Conservation (phyloP, 2,329 filamentous ascomycete genomes). For the Ceratocystis cubensis region DNA sequence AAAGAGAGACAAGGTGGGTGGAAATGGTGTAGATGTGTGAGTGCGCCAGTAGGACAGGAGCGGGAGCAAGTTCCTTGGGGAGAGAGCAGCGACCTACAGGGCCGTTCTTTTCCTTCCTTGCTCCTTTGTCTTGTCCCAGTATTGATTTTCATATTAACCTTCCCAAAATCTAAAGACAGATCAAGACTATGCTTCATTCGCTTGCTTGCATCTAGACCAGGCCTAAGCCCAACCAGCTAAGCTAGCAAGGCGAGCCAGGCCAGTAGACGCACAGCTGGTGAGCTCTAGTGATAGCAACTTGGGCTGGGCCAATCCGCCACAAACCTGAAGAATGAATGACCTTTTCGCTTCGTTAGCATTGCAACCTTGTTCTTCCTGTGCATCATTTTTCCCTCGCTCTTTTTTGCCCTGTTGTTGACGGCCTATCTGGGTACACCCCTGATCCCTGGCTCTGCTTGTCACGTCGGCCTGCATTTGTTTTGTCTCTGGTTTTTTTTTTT, state of each 20-base stretch:
- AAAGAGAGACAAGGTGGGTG: slow-evolving; percentile 2
- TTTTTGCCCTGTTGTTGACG: neutral
- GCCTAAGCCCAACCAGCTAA: neutral
- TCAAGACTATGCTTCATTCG: neutral
- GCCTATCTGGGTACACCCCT: neutral
- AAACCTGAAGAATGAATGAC: neutral
- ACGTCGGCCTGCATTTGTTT: slow-evolving; percentile 2
- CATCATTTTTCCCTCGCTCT: neutral
- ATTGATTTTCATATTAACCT: neutral
- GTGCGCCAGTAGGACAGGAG: neutral
- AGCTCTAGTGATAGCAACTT: neutral
- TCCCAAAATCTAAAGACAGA: neutral
- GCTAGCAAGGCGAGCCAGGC: neutral
- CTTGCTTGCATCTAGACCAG: slow-evolving; percentile 9
- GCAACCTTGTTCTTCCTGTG: neutral
- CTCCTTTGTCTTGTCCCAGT: neutral
- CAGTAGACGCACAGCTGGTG: neutral
- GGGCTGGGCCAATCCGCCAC: neutral
- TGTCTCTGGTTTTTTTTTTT: neutral
- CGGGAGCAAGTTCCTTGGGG: neutral
- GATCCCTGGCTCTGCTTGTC: neutral
- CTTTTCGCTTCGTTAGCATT: slow-evolving; percentile 3
- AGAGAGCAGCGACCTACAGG: neutral
- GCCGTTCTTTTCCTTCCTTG: neutral
- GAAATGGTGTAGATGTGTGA: neutral